phyloP scores from a whole-genome alignment of 495 filamentous ascomycete genomes.

The Eremomyces bilateralis region DNA sequence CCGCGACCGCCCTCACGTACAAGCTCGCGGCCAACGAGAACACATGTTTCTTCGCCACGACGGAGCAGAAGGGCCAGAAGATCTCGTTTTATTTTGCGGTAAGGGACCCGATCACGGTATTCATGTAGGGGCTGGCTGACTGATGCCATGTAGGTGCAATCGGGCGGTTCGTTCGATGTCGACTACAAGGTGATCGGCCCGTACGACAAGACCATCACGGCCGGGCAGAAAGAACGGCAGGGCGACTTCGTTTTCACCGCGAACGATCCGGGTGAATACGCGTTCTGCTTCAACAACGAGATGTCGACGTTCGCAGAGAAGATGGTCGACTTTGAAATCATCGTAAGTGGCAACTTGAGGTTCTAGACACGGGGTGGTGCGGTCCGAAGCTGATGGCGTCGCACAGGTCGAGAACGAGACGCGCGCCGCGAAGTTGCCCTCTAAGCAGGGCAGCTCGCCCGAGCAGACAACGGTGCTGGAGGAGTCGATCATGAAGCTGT shows the following conservation, averaged over 20 bases:
- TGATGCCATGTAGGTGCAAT: constrained; percentile 50
- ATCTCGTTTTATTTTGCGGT: constrained; percentile 98
- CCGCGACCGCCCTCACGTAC: constrained; percentile 84
- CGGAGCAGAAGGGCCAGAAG: constrained; percentile 58
- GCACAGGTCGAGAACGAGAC: constrained; percentile 80
- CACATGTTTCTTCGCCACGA: constrained; percentile 77
- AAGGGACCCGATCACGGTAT: constrained; percentile 16
- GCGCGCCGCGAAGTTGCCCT: constrained; percentile 51
- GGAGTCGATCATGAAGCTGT: constrained; percentile 91
- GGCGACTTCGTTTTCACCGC: constrained; percentile 98
- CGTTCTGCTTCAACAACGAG: constrained; percentile 96
- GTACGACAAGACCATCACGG: constrained; percentile 58
- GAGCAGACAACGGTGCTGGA: constrained; percentile 85
- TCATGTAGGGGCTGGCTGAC: background rate
- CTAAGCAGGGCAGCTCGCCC: constrained; percentile 72
- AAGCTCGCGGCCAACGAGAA: constrained; percentile 76
- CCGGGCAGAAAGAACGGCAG: constrained; percentile 81
- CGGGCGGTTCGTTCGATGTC: constrained; percentile 86
- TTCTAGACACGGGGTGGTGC: too few relatives aligned
- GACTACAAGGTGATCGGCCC: constrained; percentile 80
- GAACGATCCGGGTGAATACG: constrained; percentile 78
- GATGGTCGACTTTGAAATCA: constrained; percentile 95
- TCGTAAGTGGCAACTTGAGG: too few relatives aligned
- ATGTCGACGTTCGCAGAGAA: constrained; percentile 98
- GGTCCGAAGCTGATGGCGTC: too few relatives aligned